Base-by-base conservation (phyloP, 2,329 filamentous ascomycete species). In the Fusarium udum region DNA sequence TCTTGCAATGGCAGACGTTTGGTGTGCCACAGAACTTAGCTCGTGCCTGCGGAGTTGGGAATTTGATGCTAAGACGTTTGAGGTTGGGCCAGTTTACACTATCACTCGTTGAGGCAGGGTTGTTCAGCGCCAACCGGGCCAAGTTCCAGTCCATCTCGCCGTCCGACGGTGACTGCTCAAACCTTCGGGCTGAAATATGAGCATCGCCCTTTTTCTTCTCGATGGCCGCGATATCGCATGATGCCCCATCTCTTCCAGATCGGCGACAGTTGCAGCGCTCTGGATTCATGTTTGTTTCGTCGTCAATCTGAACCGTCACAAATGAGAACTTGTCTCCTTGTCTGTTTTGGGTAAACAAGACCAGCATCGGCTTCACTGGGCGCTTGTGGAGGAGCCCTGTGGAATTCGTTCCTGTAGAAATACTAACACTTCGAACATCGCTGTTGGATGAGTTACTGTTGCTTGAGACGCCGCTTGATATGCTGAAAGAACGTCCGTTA, bases 201-300 rank as follows among this genome's bases (percentile, higher is more conserved):
- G 63, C 24, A 4, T 75, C 64, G 4, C 80, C 80, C n/a, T 76
- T 75, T 7, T 64, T 67, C 63, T 75, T 73, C 62, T 82, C 79
- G 11, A 82, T 76, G 14, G 76, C 67, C 1, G 74, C 75, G 20
- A 79, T 70, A 11, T 68, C 63, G 14, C 77, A 79, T 9, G 61
- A 57, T 39, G 73, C 69, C 0, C 78, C 79, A n/a, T 78, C 77
- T 32, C 53, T 67, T 18, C 74, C 77, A 1, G 78, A 75, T 32
- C 73, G 72, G 15, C 78, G 77, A 57, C 83, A 84, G 31, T 80
- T 78, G 66, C 81, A 83, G 10, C 78, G 77, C 31, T 81, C 78
- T 2, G 79, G 79, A 43, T 83, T 82, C 53, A 81, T 74, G 12
- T 75, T 70, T 13, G 78, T 81, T 16, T 79, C 74, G 18, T 81